Evolutionary conservation across 2,329 filamentous ascomycete genomes (phyloP).

Genomic region (Apiospora pterosperma): DNA sequence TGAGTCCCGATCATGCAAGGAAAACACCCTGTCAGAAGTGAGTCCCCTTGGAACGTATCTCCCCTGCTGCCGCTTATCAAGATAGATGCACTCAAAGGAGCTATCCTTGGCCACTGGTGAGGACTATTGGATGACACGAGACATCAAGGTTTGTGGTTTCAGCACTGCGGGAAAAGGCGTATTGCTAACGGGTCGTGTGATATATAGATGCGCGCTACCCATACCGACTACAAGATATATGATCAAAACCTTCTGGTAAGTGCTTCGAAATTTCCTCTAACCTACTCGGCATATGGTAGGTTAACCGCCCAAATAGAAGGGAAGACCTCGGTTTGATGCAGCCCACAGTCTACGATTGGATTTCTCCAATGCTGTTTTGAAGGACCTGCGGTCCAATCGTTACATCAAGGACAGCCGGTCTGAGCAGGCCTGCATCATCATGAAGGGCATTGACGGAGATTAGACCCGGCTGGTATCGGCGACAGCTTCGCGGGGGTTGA

Average conservation of each 20-base stretch:
- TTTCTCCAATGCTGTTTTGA: background rate
- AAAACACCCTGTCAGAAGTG: background rate
- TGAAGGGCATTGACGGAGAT: background rate
- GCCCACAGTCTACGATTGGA: background rate
- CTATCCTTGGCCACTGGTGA: conserved; percentile 10
- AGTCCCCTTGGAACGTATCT: background rate
- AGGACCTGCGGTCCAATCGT: background rate
- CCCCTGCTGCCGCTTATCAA: background rate
- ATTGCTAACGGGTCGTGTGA: background rate
- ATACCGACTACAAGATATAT: background rate
- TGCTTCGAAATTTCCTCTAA: background rate
- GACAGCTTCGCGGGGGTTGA: background rate
- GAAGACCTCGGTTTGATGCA: background rate
- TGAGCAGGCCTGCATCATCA: background rate
- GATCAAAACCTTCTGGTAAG: background rate
- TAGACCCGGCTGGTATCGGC: background rate
- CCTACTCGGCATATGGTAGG: background rate
- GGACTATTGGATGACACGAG: conserved; percentile 9
- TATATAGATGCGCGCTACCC: background rate
- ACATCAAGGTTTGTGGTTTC: conserved; percentile 3
- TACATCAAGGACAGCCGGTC: background rate
- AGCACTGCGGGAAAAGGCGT: too few relatives aligned
- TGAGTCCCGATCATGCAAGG: background rate
- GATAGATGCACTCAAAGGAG: background rate
- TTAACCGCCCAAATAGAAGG: background rate